A percentile compares a stretch with the other conserved stretches of the same genome.
phyloP scores from a whole-genome alignment of 495 filamentous ascomycete genomes.

The Penicillium pancosmium region DNA sequence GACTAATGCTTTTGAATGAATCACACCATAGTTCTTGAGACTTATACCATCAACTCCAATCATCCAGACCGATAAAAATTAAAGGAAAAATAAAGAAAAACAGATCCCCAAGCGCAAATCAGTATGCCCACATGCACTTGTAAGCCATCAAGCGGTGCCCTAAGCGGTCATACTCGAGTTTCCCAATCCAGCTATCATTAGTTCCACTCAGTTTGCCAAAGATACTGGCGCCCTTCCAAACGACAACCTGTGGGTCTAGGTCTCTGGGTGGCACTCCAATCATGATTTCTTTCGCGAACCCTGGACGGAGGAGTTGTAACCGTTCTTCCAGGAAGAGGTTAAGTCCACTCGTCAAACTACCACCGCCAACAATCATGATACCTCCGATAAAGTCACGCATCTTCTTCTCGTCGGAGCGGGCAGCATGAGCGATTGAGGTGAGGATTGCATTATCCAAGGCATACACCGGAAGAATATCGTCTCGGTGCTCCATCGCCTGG shows the following conservation, averaged over 20 bases:
- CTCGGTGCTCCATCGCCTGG: conserved; percentile 64
- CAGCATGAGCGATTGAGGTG: conserved; percentile 82
- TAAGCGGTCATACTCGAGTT: conserved; percentile 84
- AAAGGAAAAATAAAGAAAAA: neutral
- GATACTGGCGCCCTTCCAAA: conserved; percentile 97
- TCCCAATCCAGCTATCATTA: conserved; percentile 93
- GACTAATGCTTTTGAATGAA: conserved; percentile 3
- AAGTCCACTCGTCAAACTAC: conserved; percentile 76
- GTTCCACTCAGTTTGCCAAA: conserved; percentile 86
- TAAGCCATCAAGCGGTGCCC: conserved; percentile 79
- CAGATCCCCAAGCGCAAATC: conserved; percentile 10
- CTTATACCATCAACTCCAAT: conserved; percentile 18
- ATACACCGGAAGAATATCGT: conserved; percentile 77
- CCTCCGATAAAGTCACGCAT: conserved; percentile 87
- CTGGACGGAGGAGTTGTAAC: conserved; percentile 68
- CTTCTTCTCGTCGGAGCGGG: conserved; percentile 87
- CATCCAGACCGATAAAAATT: conserved; percentile 4
- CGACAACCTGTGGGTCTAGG: conserved; percentile 90
- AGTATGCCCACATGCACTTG: conserved; percentile 85
- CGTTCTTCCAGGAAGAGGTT: conserved; percentile 78
- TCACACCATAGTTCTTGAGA: neutral
- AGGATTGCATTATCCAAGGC: conserved; percentile 89
- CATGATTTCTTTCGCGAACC: conserved; percentile 78
- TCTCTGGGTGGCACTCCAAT: conserved; percentile 87
- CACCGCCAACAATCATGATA: conserved; percentile 96